Evolutionary conservation across 1,139 yeast genomes (phyloP).

Genomic region (Meyerozyma carpophila): DNA sequence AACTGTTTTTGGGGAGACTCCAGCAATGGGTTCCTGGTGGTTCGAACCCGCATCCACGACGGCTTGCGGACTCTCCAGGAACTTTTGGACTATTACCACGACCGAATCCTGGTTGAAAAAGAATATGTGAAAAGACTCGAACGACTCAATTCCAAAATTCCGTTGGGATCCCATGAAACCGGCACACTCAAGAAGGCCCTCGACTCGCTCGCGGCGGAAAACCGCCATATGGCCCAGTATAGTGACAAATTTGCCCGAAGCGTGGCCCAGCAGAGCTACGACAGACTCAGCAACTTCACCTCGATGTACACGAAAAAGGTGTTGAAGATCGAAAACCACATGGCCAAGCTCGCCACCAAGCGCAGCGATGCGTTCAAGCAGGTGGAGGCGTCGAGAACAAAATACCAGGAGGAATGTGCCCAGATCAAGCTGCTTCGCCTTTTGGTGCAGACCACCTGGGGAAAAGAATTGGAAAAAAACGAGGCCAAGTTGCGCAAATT

Average conservation of each 20-base stretch:
- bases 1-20: slow-evolving; percentile 49
- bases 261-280: slow-evolving; percentile 28
- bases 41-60: slow-evolving; percentile 45
- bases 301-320: slow-evolving; percentile 26
- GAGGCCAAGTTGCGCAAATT: slow-evolving; percentile 58
- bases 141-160: slow-evolving; percentile 39
- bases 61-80: slow-evolving; percentile 34
- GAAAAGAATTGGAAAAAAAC: slow-evolving; percentile 67
- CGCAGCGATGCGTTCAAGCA: slow-evolving; percentile 23
- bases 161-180: slow-evolving; percentile 55
- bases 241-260: slow-evolving; percentile 29
- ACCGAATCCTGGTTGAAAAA: slow-evolving; percentile 58
- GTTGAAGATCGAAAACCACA: slow-evolving; percentile 30
- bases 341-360: slow-evolving; percentile 27
- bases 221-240: slow-evolving; percentile 27
- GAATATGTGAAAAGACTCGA: slow-evolving; percentile 59
- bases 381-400: slow-evolving; percentile 42
- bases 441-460: slow-evolving; percentile 70
- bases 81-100: slow-evolving; percentile 41
- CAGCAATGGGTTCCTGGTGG: slow-evolving; percentile 43
- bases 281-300: slow-evolving; percentile 27
- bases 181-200: slow-evolving; percentile 56
- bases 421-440: slow-evolving; percentile 56
- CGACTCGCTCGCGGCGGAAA: slow-evolving; percentile 54
- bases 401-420: slow-evolving; percentile 55